Percentiles rank a stretch among this genome's conserved stretches.
These are phyloP conservation scores for Pseudogymnoascus sp. DNA, from an alignment of 2,329 filamentous ascomycete species.

Conservation along the genomic window DNA sequence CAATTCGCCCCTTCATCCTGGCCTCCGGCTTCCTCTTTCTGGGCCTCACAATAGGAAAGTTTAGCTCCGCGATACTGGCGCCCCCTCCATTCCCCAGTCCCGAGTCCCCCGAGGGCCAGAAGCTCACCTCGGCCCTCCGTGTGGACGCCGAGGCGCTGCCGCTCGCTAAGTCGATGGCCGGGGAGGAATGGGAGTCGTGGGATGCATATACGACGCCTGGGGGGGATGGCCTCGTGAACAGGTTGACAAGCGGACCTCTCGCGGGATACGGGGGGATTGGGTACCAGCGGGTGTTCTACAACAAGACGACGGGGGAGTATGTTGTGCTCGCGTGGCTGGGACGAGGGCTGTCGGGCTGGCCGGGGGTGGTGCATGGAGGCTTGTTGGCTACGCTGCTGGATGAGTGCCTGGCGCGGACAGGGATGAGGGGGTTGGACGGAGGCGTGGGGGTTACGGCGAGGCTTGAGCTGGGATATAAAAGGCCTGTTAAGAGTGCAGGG, in stretches of 20 bases:
- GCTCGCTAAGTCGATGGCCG: slow-evolving; percentile 37
- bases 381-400: slow-evolving; percentile 59
- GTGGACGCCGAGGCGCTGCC: slow-evolving; percentile 38
- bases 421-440: slow-evolving; percentile 39
- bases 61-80: slow-evolving; percentile 33
- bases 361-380: slow-evolving; percentile 63
- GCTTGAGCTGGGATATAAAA: slow-evolving; percentile 53
- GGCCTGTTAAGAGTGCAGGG: slow-evolving; percentile 48
- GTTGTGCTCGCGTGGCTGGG: slow-evolving; percentile 63
- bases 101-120: slow-evolving; percentile 34
- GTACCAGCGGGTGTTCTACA: slow-evolving; percentile 57
- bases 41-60: slow-evolving; percentile 34
- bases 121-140: slow-evolving; percentile 35
- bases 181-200: slow-evolving; percentile 36
- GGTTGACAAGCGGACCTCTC: slow-evolving; percentile 38
- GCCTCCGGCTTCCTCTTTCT: slow-evolving; percentile 33
- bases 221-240: slow-evolving; percentile 15
- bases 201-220: slow-evolving; percentile 33
- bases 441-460: slow-evolving; percentile 48
- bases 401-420: slow-evolving; percentile 60
- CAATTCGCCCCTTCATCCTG: slow-evolving; percentile 26
- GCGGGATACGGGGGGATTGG: slow-evolving; percentile 36
- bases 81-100: slow-evolving; percentile 36
- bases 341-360: slow-evolving; percentile 58
- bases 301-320: slow-evolving; percentile 47